Evolutionary conservation across 164 flowering plant species (phyloP).

Genomic region (Umbellularia californica): DNA sequence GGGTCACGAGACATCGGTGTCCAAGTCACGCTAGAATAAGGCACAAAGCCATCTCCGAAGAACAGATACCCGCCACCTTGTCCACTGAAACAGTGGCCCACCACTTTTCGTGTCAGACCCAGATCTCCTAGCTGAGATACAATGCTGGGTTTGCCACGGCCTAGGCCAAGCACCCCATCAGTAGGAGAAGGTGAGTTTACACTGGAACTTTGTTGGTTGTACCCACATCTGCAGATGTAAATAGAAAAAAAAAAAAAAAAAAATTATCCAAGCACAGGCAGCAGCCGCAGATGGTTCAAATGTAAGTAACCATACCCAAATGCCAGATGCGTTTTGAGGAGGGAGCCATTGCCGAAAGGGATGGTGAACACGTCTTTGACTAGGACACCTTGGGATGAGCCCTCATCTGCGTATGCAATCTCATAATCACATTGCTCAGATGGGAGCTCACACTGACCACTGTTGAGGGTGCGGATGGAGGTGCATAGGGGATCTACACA

Average conservation of each 20-base stretch:
- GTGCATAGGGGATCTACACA: constrained; percentile 69
- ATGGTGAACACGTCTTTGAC: constrained; percentile 53
- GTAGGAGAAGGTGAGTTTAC: constrained; percentile 47
- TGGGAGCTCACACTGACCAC: constrained; percentile 44
- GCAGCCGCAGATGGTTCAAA: constrained; percentile 19
- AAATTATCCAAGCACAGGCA: not conserved
- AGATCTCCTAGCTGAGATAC: constrained; percentile 59
- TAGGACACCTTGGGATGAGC: constrained; percentile 86
- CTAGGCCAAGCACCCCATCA: constrained; percentile 93
- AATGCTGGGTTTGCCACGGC: constrained; percentile 66
- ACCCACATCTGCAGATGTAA: constrained; percentile 66
- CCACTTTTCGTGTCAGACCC: constrained; percentile 56
- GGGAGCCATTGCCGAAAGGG: constrained; percentile 47
- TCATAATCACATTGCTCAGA: constrained; percentile 76
- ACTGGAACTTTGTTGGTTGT: constrained; percentile 55
- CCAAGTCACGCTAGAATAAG: constrained; percentile 61
- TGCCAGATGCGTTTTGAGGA: constrained; percentile 42
- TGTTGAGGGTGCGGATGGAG: constrained; percentile 38
- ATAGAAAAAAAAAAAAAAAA: not conserved
- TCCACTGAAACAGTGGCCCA: constrained; percentile 82
- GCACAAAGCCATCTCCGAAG: constrained; percentile 70
- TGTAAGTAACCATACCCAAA: constrained; percentile 44
- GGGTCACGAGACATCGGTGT: constrained; percentile 55
- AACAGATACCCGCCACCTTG: constrained; percentile 76
- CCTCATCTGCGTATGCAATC: constrained; percentile 86